Conservation (phyloP, 2,329 filamentous ascomycete genomes). For the Talaromyces sp. region DNA sequence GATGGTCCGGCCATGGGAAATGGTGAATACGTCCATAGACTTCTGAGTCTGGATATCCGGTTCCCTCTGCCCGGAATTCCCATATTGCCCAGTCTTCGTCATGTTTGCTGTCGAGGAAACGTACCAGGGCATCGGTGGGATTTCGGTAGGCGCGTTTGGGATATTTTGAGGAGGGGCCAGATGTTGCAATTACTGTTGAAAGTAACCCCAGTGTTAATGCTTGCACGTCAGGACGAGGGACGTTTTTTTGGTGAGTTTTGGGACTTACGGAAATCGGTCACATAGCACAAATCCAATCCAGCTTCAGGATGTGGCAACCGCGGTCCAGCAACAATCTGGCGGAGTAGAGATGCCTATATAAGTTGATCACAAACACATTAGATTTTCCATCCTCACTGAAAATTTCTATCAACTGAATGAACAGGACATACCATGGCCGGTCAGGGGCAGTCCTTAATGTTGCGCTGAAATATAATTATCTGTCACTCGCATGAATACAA, state of each 20-base stretch:
- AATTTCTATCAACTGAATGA: not conserved
- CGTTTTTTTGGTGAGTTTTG: too few relatives aligned
- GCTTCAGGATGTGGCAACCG: conserved; percentile 79
- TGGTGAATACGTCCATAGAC: conserved; percentile 83
- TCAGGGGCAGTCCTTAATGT: not conserved
- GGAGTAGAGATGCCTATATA: conserved; percentile 64
- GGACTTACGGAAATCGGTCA: conserved; percentile 64
- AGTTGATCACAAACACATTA: not conserved
- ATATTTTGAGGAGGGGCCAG: conserved; percentile 82
- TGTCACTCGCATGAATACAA: not conserved
- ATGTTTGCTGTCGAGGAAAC: conserved; percentile 83
- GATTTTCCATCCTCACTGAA: not conserved
- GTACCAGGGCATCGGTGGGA: conserved; percentile 78
- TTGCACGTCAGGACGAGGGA: not conserved
- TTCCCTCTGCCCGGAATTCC: conserved; percentile 96
- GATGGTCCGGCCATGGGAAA: conserved; percentile 95
- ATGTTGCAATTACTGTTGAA: conserved; percentile 59
- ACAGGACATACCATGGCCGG: not conserved
- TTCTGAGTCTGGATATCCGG: conserved; percentile 85
- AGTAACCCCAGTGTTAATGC: not conserved
- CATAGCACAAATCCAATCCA: conserved; percentile 90
- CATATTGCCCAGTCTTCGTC: conserved; percentile 85
- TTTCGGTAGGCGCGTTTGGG: conserved; percentile 92
- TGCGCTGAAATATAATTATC: too few relatives aligned
- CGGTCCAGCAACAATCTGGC: conserved; percentile 86